phyloP scores from a whole-genome alignment of 768 basidiomycete species.

The Calocera viscosa region DNA sequence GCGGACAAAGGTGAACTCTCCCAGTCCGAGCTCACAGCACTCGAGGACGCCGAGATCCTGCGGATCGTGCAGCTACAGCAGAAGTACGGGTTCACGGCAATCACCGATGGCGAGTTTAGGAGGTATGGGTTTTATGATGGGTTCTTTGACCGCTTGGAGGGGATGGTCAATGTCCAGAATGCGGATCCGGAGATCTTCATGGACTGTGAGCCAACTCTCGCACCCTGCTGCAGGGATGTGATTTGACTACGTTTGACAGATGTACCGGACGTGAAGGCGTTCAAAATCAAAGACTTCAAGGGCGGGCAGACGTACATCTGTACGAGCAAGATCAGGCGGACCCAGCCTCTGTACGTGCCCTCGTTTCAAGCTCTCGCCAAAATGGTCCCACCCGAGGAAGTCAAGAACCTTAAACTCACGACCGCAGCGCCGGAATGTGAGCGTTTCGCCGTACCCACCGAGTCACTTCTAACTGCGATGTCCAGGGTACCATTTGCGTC shows the following conservation, averaged over 20 bases:
- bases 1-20: slow-evolving; percentile 10
- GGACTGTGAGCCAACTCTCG: slow-evolving; percentile 16
- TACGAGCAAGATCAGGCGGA: slow-evolving; percentile 51
- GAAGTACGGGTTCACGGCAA: slow-evolving; percentile 11
- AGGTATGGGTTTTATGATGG: slow-evolving; percentile 44
- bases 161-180: slow-evolving; percentile 35
- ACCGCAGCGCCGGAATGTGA: slow-evolving; percentile 55
- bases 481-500: slow-evolving; percentile 22
- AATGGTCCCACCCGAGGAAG: slow-evolving; percentile 48
- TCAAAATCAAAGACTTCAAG: slow-evolving; percentile 27
- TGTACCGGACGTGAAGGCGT: slow-evolving; percentile 28
- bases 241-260: slow-evolving; percentile 20
- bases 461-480: slow-evolving; percentile 30
- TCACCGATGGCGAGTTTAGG: slow-evolving; percentile 14
- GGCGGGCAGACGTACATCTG: slow-evolving; percentile 25
- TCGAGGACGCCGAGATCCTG: slow-evolving; percentile 13
- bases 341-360: slow-evolving; percentile 47
- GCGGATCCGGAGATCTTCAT: slow-evolving; percentile 36
- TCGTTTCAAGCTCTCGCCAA: slow-evolving; percentile 51
- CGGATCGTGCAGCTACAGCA: slow-evolving; percentile 13
- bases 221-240: slow-evolving; percentile 12
- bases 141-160: slow-evolving; percentile 53
- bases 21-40: slow-evolving; percentile 4
- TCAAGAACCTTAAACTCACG: slow-evolving; percentile 56
- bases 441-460: slow-evolving; percentile 58